Percentiles rank a stretch among this genome's conserved stretches.
Evolutionary conservation across 345 rosid species (phyloP).

Genomic region (Gynandropsis gynandra): DNA sequence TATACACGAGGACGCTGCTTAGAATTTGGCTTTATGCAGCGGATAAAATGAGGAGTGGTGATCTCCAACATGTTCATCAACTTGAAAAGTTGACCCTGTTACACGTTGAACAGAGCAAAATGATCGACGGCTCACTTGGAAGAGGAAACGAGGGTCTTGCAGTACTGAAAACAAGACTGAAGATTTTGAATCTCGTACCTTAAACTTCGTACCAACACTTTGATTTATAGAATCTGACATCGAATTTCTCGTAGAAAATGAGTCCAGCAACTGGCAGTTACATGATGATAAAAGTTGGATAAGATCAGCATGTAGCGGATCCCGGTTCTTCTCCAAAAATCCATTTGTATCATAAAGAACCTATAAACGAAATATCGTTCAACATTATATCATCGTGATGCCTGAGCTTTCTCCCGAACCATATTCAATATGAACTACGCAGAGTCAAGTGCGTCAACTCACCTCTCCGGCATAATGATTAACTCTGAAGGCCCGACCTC

Average conservation of each 20-base stretch:
- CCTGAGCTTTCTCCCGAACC: too few species aligned
- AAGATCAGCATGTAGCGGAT: conserved; percentile 56
- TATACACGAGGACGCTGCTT: conserved; percentile 58
- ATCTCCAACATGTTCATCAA: conserved; percentile 84
- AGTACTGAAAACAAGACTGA: conserved; percentile 9
- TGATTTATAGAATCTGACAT: conserved; percentile 43
- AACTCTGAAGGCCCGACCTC: conserved; percentile 69
- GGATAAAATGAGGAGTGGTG: conserved; percentile 85
- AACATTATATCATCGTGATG: too few species aligned
- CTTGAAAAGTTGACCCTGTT: conserved; percentile 37
- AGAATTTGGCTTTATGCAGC: conserved; percentile 80
- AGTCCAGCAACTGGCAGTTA: conserved; percentile 41
- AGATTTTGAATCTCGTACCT: conserved; percentile 40
- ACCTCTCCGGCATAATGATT: conserved; percentile 98
- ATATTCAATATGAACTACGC: too few species aligned
- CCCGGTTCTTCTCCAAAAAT: conserved; percentile 91
- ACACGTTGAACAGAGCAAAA: too few species aligned
- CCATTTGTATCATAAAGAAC: conserved; percentile 82
- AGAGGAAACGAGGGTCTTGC: too few species aligned
- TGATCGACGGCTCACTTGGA: too few species aligned
- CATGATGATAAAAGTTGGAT: conserved; percentile 63
- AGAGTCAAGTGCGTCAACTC: too few species aligned
- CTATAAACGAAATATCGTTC: conserved; percentile 23
- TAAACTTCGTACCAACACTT: conserved; percentile 73
- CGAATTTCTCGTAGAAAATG: conserved; percentile 44